These are phyloP conservation scores for Alternaria sp. DNA, from an alignment of 2,329 filamentous ascomycete species.

Conservation along the genomic window DNA sequence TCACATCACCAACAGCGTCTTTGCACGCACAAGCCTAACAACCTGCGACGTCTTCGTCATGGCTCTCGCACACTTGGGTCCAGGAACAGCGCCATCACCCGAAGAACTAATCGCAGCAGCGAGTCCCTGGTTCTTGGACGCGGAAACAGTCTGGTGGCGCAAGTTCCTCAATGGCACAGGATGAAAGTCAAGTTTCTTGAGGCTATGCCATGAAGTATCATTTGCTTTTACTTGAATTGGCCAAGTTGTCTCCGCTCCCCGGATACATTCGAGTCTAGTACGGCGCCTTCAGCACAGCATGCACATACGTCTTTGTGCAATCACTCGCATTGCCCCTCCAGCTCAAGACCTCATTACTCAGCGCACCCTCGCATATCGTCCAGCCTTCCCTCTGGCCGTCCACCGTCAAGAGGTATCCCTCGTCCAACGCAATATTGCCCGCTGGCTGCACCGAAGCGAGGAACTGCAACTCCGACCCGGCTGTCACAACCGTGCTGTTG, in stretches of 20 bases:
- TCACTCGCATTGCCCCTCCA: conserved; percentile 46
- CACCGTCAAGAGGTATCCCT: conserved; percentile 48
- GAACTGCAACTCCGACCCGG: conserved; percentile 42
- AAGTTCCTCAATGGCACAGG: conserved; percentile 51
- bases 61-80: conserved; percentile 33
- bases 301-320: conserved; percentile 48
- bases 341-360: conserved; percentile 42
- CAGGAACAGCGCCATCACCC: conserved; percentile 26
- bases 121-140: conserved; percentile 44
- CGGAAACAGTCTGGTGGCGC: conserved; percentile 43
- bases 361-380: conserved; percentile 46
- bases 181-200: conserved; percentile 36
- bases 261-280: no score
- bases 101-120: conserved; percentile 38
- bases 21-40: conserved; percentile 40
- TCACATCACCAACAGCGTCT: conserved; percentile 32
- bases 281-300: conserved; percentile 47
- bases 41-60: conserved; percentile 45
- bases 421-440: conserved; percentile 44
- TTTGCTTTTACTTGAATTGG: no score
- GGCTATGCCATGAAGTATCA: neutral
- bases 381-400: conserved; percentile 46
- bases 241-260: no score
- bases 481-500: conserved; percentile 39
- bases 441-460: conserved; percentile 32